Percentiles rank a stretch among this genome's conserved stretches.
These are phyloP conservation scores for Jacaranda mimosifolia DNA, from an alignment of 257 asterid genomes.

Conservation along the genomic window DNA sequence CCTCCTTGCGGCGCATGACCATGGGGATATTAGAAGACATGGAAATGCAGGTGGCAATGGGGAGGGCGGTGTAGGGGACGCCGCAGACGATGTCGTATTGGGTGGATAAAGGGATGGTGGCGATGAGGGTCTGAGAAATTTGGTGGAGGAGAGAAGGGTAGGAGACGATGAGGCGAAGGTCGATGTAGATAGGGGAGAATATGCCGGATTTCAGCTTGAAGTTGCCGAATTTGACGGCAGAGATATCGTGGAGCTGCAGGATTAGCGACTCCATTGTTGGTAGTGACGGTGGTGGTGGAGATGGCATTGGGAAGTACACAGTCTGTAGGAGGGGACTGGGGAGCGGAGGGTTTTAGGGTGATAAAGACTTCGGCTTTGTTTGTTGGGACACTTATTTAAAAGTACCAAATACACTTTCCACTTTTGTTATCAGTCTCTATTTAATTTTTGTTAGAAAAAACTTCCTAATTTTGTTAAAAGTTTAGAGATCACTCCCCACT, in stretches of 20 bases:
- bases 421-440: too few relatives aligned
- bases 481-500: too few relatives aligned
- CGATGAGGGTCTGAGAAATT: conserved; percentile 71
- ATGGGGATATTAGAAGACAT: conserved; percentile 66
- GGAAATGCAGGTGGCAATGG: conserved; percentile 91
- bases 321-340: background rate
- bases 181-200: conserved; percentile 92
- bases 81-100: conserved; percentile 86
- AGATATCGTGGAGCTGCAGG: conserved; percentile 84
- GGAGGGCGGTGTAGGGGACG: conserved; percentile 96
- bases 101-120: conserved; percentile 67
- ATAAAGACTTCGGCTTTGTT: conserved; percentile 2
- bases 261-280: conserved; percentile 78
- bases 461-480: too few relatives aligned
- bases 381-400: too few relatives aligned
- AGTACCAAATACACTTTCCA: too few relatives aligned
- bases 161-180: conserved; percentile 93
- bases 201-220: conserved; percentile 97
- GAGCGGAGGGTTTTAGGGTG: conserved; percentile 28
- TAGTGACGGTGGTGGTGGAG: conserved; percentile 39
- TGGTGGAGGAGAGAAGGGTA: conserved; percentile 81
- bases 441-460: too few relatives aligned
- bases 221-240: conserved; percentile 96
- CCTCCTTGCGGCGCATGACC: conserved; percentile 97
- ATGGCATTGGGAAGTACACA: conserved; percentile 25